phyloP scores from a whole-genome alignment of 371 early-diverging fungal genomes.

The Entomophthora muscae region DNA sequence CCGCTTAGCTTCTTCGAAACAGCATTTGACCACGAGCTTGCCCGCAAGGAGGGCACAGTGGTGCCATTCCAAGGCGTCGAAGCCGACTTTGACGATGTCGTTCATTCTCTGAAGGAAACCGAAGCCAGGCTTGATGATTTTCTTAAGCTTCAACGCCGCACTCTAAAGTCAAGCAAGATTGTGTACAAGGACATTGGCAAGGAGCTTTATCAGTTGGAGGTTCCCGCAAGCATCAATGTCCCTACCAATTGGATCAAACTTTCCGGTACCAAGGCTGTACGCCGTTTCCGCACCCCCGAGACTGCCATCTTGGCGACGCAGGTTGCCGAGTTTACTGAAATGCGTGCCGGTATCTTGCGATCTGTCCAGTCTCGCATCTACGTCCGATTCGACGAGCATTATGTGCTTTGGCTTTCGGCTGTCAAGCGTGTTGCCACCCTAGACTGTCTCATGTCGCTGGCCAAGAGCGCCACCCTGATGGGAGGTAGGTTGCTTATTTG shows the following conservation, averaged over 20 bases:
- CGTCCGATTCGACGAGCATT: conserved; percentile 56
- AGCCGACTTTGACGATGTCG: conserved; percentile 48
- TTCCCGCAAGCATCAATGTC: conserved; percentile 54
- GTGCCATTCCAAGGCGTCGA: conserved; percentile 60
- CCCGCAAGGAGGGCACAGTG: conserved; percentile 45
- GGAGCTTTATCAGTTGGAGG: conserved; percentile 89
- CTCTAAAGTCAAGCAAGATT: conserved; percentile 24
- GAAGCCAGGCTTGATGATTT: conserved; percentile 45
- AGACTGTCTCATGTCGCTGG: conserved; percentile 78
- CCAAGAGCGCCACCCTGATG: conserved; percentile 45
- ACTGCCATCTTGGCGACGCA: conserved; percentile 43
- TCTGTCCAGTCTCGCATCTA: conserved; percentile 53
- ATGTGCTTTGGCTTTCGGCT: conserved; percentile 45
- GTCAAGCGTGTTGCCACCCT: conserved; percentile 63
- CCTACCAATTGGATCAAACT: conserved; percentile 63
- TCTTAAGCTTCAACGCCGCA: conserved; percentile 15
- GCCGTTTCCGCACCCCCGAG: conserved; percentile 71
- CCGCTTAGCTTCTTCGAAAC: conserved; percentile 36
- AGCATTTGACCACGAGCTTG: conserved; percentile 52
- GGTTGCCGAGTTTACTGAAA: conserved; percentile 73
- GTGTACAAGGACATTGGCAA: conserved; percentile 83
- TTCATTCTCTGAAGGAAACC: conserved; percentile 26
- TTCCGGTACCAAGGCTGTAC: conserved; percentile 60
- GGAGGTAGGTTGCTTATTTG: conserved; percentile 17
- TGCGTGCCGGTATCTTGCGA: conserved; percentile 43